Evolutionary conservation across 1,284 basidiomycete species (phyloP), one percentile per base, ranked within the genome.

Genomic region (Clitocybe nebularis): DNA sequence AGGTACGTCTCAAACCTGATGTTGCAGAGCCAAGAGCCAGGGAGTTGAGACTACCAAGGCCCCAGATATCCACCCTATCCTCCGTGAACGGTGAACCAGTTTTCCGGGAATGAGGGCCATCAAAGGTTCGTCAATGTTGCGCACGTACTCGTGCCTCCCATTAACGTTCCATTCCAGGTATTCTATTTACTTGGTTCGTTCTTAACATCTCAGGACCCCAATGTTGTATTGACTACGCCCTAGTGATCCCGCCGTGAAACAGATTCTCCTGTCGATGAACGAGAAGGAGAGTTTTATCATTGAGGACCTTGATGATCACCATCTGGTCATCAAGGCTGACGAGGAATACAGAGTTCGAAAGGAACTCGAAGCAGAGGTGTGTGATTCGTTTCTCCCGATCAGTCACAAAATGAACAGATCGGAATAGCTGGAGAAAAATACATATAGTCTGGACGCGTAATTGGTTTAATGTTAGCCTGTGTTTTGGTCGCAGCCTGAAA

Each of bases 231-330:
- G 26, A 24, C 22, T 28, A 20, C 14, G 21, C 32, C 9, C 36
- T 55, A 92, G 91, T 57, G 90, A 93, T 60, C 80, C 89, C 4
- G 91, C 90, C 3, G 90, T 93, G 41, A 93, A 93, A 64, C 90
- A 93, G 60, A 92, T 93, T 43, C 72, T 93, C 20, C 71, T 93
- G 26, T 71, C 79, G 10, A 79, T 93, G 74, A 89, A 94, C 61
- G 86, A 91, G 62, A 80, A 75, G 54, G 66, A 75, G 10, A 75
- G 70, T 39, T 93, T 93, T 63, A 84, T 93, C 52, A 87, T 93
- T 45, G 84, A 92, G 56, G 91, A 94, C 54, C 61, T 93, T 20
- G 91, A 93, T 57, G 89, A 93, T 48, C 79, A 81, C 41, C 89
- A 93, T 62, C 58, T 93, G 0, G 77, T 93, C 35, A 85, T 93